phyloP scores from a whole-genome alignment of 768 basidiomycete species.

The Mrakia gelida region DNA sequence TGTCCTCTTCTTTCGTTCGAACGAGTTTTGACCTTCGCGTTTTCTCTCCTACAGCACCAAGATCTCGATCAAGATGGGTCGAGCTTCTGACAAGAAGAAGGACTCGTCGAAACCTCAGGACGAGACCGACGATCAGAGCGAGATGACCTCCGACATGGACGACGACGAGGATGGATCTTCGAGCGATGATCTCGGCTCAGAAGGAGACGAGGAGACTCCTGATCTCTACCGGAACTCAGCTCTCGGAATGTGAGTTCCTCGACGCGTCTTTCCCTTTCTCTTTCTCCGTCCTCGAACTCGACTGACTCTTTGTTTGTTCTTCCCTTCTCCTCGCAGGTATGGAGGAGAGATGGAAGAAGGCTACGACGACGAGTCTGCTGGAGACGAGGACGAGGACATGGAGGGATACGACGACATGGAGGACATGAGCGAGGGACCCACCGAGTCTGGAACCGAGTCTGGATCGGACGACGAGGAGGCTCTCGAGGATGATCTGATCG shows the following conservation, averaged over 20 bases:
- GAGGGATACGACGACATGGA: slow-evolving; percentile 71
- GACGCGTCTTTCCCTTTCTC: not conserved
- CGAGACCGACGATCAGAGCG: slow-evolving; percentile 12
- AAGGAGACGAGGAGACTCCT: slow-evolving; percentile 62
- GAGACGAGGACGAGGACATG: slow-evolving; percentile 68
- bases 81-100: slow-evolving; percentile 46
- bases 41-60: slow-evolving; percentile 64
- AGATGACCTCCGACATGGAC: slow-evolving; percentile 14
- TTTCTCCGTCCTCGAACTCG: not conserved
- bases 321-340: slow-evolving; percentile 30
- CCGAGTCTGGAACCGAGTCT: slow-evolving; percentile 40
- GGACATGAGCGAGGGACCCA: slow-evolving; percentile 41
- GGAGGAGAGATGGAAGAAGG: slow-evolving; percentile 42
- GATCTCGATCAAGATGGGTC: slow-evolving; percentile 97
- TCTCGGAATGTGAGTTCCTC: slow-evolving; percentile 64
- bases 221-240: slow-evolving; percentile 95
- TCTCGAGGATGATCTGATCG: slow-evolving; percentile 69
- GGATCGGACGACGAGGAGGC: slow-evolving; percentile 63
- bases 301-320: not conserved
- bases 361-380: slow-evolving; percentile 50
- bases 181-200: slow-evolving; percentile 28
- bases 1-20: slow-evolving; percentile 1
- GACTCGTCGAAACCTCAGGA: slow-evolving; percentile 17
- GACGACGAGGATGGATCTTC: slow-evolving; percentile 37
- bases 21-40: not conserved